phyloP scores from a whole-genome alignment of 495 filamentous ascomycete genomes.

The Penicillium steckii region DNA sequence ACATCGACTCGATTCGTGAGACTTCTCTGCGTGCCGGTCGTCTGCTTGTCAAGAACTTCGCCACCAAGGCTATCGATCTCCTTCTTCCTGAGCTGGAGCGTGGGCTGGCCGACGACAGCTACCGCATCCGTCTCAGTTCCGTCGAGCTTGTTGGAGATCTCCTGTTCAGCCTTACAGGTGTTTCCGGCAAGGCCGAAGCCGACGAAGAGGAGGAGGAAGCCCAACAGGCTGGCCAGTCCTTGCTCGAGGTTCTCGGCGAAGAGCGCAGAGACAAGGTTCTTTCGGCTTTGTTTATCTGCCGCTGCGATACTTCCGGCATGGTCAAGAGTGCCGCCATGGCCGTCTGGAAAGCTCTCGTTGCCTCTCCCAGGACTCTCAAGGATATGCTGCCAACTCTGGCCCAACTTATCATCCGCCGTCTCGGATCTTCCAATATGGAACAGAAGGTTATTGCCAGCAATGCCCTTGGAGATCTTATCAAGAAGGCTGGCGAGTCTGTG shows the following conservation, averaged over 20 bases:
- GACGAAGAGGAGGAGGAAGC: conserved; percentile 78
- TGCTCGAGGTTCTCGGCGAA: conserved; percentile 90
- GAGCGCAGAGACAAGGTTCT: conserved; percentile 94
- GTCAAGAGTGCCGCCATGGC: conserved; percentile 87
- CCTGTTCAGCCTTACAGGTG: conserved; percentile 96
- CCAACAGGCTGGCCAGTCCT: conserved; percentile 81
- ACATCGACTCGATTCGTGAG: conserved; percentile 92
- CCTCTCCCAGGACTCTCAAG: conserved; percentile 88
- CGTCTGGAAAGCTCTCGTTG: conserved; percentile 96
- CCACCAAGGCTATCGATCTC: conserved; percentile 88
- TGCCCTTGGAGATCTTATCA: conserved; percentile 90
- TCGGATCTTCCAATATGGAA: conserved; percentile 95
- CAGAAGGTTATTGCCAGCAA: conserved; percentile 98
- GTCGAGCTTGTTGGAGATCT: conserved; percentile 96
- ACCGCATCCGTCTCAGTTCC: conserved; percentile 95
- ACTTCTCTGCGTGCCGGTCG: conserved; percentile 90
- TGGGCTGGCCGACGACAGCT: conserved; percentile 90
- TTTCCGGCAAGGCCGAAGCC: conserved; percentile 77
- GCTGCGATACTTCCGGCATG: conserved; percentile 91
- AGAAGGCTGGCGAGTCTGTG: conserved; percentile 93
- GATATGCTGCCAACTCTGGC: conserved; percentile 93
- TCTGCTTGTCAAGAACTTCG: conserved; percentile 96
- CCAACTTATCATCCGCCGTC: conserved; percentile 88
- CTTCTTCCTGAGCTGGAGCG: conserved; percentile 93
- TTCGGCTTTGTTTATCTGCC: conserved; percentile 93